Percentiles rank a stretch among this genome's conserved stretches.
phyloP scores from a whole-genome alignment of 257 asterid genomes.

The Rauvolfia tetraphylla region DNA sequence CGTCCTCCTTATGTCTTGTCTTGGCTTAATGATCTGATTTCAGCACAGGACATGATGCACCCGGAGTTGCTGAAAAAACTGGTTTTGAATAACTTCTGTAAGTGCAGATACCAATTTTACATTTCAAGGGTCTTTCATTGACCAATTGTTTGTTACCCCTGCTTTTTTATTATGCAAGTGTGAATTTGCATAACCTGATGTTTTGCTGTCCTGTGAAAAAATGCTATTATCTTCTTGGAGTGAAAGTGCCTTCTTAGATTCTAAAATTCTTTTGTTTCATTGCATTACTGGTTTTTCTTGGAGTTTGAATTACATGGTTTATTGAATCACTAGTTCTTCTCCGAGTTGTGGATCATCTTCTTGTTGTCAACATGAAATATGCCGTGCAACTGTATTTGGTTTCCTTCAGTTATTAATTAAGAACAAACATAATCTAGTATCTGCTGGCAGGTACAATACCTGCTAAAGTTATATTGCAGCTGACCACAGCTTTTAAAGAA shows the following conservation, averaged over 20 bases:
- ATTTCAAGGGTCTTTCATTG: background rate
- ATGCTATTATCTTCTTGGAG: background rate
- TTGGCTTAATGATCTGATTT: slow-evolving; percentile 83
- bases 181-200: background rate
- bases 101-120: slow-evolving; percentile 28
- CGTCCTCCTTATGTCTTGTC: slow-evolving; percentile 83
- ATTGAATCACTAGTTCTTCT: background rate
- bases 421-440: background rate
- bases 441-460: slow-evolving; percentile 77
- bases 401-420: background rate
- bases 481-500: slow-evolving; percentile 77
- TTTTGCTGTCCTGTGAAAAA: background rate
- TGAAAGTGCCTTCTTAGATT: background rate
- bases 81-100: slow-evolving; percentile 83
- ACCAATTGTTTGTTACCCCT: background rate
- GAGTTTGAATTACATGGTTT: background rate
- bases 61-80: slow-evolving; percentile 91
- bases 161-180: background rate
- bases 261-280: background rate
- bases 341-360: background rate
- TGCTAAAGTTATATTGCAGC: slow-evolving; percentile 76
- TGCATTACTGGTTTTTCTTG: background rate
- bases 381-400: background rate
- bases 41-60: slow-evolving; percentile 97
- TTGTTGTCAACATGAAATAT: background rate